Base-by-base conservation (phyloP, 805 yeast species). In the Spathaspora arborariae region DNA sequence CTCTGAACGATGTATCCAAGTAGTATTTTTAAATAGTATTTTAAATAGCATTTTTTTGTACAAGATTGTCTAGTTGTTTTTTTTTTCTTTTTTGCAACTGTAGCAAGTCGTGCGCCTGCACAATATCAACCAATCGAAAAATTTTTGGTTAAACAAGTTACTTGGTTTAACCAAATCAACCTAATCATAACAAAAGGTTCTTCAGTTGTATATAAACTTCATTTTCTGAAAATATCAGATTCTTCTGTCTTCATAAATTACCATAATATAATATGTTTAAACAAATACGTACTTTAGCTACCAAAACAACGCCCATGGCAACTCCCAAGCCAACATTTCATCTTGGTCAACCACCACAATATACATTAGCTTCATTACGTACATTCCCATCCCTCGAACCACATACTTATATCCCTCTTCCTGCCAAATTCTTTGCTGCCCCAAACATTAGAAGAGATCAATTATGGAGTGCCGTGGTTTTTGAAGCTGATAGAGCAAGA, bases 351-450 rank as follows among this genome's bases (percentile, higher is more conserved):
- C 88, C 94, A 21, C 85, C 95, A 21, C 71, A 76, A 52, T 88
- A 80, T 57, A 88, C 91, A 0, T 70, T 92, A 50, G 81, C 95
- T 9, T 78, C 96, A 1, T 65, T 88, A 45, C 80, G 97, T 50
- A 64, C 83, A 24, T 94, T 94, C 67, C 99, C 99, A 30, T 85
- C 96, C 3, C 75, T 94, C 48, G 96, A 90, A 65, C 99, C 99
- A 26, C 75, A 79, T 45, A 64, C 80, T 8, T 77, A 87, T 55
- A 77, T 86, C 49, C 94, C 97, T 15, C 82, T 91, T 34, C 86
- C 94, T 33, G 64, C 85, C 2, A 60, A 73, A n/a, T 74, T 90
- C 34, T 71, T 94, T 38, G 38, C 26, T 13, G 38, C 45, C 6
- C 83, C 82, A 48, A 74, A 76, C 18, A 64, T 88, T 48, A 84